Evolutionary conservation across 192 early-diverging fungal genomes (phyloP).

Genomic region (Podila horticola): DNA sequence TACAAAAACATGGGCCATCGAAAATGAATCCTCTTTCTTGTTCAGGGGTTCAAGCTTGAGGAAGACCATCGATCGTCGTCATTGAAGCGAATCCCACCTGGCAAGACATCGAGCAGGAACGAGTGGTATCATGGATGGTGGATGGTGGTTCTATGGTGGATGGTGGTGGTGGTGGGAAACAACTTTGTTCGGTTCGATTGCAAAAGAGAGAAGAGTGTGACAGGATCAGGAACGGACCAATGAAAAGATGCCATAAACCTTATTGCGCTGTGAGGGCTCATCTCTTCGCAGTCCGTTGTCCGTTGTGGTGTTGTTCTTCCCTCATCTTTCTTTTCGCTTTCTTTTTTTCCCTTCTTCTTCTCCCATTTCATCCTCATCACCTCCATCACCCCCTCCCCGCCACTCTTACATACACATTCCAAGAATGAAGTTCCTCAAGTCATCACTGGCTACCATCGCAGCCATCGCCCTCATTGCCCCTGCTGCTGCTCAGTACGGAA

Average conservation of each 20-base stretch:
- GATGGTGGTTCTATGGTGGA: too few species aligned
- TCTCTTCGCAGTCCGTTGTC: not conserved
- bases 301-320: not conserved
- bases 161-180: too few species aligned
- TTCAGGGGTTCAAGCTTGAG: too few species aligned
- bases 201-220: not conserved
- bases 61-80: too few species aligned
- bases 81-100: too few species aligned
- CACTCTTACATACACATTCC: not conserved
- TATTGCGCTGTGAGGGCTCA: not conserved
- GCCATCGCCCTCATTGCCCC: conserved; percentile 31
- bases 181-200: too few species aligned
- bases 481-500: conserved; percentile 35
- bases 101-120: too few species aligned
- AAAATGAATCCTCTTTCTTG: too few species aligned
- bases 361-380: not conserved
- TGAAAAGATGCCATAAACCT: not conserved
- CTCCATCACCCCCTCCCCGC: not conserved
- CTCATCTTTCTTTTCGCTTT: not conserved
- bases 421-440: conserved; percentile 46
- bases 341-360: too few species aligned
- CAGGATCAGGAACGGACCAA: not conserved
- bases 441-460: conserved; percentile 24
- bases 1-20: too few species aligned
- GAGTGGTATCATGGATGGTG: too few species aligned